These are phyloP conservation scores for Crithidia bombi DNA, from an alignment of 208 protist genomes.

Conservation along the genomic window DNA sequence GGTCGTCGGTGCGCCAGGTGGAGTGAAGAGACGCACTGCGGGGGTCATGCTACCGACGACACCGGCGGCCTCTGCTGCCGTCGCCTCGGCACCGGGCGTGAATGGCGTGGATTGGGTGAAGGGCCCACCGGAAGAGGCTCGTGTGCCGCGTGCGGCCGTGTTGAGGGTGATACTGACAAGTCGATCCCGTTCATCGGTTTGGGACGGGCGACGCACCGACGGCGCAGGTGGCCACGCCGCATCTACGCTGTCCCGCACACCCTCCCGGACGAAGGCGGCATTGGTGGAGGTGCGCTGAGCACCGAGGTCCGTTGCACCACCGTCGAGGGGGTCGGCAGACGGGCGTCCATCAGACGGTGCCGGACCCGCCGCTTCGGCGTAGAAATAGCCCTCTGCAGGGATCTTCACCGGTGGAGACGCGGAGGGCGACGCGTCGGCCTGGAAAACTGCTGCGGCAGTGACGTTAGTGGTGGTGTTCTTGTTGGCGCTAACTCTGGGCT, in stretches of 20 bases:
- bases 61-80: background rate
- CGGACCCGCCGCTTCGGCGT: background rate
- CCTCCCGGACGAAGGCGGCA: background rate
- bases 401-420: conserved; percentile 26
- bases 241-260: conserved; percentile 14
- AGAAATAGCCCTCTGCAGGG: background rate
- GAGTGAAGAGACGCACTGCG: conserved; percentile 11
- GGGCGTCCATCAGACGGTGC: background rate
- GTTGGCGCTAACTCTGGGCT: background rate
- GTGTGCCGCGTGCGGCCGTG: conserved; percentile 17
- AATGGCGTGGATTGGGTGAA: conserved; percentile 10
- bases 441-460: background rate
- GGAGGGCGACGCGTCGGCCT: conserved; percentile 14
- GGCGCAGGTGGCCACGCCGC: conserved; percentile 13
- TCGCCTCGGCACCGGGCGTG: background rate
- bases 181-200: conserved; percentile 20
- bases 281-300: background rate
- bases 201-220: conserved; percentile 17
- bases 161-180: conserved; percentile 33
- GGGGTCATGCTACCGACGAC: background rate
- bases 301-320: background rate
- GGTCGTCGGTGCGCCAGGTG: background rate
- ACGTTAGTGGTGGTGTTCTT: background rate
- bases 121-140: conserved; percentile 1
- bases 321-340: background rate